Conservation (phyloP, 1,139 yeast species). For the Candida glucosophila region DNA sequence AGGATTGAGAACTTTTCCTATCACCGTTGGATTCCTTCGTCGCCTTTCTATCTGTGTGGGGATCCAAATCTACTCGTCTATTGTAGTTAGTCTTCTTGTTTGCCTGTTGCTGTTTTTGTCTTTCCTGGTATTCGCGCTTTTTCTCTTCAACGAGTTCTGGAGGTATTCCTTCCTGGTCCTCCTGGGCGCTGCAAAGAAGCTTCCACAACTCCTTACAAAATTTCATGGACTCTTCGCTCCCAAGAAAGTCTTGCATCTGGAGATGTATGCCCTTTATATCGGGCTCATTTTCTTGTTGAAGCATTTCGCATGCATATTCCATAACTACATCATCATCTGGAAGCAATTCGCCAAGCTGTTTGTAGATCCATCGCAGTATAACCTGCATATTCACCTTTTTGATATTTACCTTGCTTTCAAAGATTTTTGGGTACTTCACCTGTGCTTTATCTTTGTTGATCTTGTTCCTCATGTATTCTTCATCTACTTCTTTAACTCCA, state of each 20-base stretch:
- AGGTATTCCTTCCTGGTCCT: constrained; percentile 34
- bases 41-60: too few species aligned
- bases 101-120: too few species aligned
- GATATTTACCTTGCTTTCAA: constrained; percentile 20
- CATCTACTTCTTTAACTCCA: constrained; percentile 10
- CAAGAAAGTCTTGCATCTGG: constrained; percentile 34
- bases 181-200: constrained; percentile 30
- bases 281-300: constrained; percentile 18
- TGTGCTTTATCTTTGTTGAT: constrained; percentile 6
- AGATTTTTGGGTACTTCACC: constrained; percentile 18
- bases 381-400: constrained; percentile 25
- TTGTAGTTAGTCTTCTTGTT: constrained; percentile 22
- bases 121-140: constrained; percentile 1
- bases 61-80: constrained; percentile 12
- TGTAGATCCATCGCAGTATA: constrained; percentile 27
- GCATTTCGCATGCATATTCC: constrained; percentile 31
- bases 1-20: too few species aligned
- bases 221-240: constrained; percentile 21
- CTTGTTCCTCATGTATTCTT: constrained; percentile 7
- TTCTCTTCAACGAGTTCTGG: constrained; percentile 14
- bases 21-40: too few species aligned
- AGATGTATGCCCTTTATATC: constrained; percentile 24
- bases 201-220: constrained; percentile 35
- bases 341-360: constrained; percentile 19
- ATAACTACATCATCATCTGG: constrained; percentile 42